These are phyloP conservation scores for Megacollybia platyphylla DNA, from an alignment of 1,284 basidiomycete species.

Conservation along the genomic window DNA sequence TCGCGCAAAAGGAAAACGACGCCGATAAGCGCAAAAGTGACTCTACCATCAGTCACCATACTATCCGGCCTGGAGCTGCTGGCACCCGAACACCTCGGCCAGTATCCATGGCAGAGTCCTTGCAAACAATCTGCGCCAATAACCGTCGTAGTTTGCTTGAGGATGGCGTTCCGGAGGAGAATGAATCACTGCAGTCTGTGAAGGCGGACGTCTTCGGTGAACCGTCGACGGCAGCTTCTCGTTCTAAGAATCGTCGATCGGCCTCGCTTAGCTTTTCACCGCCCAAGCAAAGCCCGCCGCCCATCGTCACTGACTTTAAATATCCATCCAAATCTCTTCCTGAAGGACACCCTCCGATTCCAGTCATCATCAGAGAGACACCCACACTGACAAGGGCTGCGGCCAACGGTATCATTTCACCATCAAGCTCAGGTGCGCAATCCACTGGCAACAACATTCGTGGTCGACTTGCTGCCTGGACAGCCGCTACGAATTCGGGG, in stretches of 20 bases:
- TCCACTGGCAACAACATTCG: constrained; percentile 29
- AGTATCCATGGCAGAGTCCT: constrained; percentile 61
- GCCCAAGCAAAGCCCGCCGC: constrained; percentile 9
- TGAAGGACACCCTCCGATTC: constrained; percentile 11
- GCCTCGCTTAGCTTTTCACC: constrained; percentile 42
- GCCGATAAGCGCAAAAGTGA: constrained; percentile 44
- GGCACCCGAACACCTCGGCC: constrained; percentile 47
- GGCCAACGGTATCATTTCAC: constrained; percentile 27
- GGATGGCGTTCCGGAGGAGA: constrained; percentile 37
- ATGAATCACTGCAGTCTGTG: constrained; percentile 10
- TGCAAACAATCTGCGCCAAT: constrained; percentile 53
- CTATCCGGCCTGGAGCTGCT: constrained; percentile 42
- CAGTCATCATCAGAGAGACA: constrained; percentile 14
- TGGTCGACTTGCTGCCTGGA: constrained; percentile 38
- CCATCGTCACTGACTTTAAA: constrained; percentile 15
- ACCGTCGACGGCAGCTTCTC: constrained; percentile 18
- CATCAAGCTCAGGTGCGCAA: constrained; percentile 20
- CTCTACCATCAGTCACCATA: constrained; percentile 59
- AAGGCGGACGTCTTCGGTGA: constrained; percentile 9
- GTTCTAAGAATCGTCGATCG: constrained; percentile 41
- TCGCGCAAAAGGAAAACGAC: constrained; percentile 12
- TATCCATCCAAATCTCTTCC: constrained; percentile 17
- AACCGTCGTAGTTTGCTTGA: constrained; percentile 51
- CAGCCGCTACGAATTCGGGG: constrained; percentile 16
- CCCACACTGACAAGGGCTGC: constrained; percentile 26